A percentile compares a stretch with the other conserved stretches of the same genome.
Evolutionary conservation across 2,329 filamentous ascomycete genomes (phyloP).

Genomic region (Trichoderma sp.): DNA sequence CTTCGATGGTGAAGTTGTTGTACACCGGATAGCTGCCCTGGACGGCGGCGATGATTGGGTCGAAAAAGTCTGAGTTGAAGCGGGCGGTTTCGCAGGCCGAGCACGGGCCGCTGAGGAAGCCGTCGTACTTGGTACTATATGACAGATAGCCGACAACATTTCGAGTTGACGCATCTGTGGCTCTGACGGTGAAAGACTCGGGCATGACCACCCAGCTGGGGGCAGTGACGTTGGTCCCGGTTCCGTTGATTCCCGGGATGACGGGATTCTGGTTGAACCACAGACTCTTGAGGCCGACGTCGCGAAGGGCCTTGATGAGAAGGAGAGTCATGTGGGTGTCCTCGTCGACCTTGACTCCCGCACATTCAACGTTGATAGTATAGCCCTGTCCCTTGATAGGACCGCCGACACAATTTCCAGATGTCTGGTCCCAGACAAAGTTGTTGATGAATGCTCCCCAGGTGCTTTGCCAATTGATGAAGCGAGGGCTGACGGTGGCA

Average conservation of each 20-base stretch:
- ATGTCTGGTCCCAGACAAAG: slow-evolving; percentile 45
- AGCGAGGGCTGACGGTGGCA: slow-evolving; percentile 43
- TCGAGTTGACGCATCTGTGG: slow-evolving; percentile 40
- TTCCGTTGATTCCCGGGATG: slow-evolving; percentile 40
- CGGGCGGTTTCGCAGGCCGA: slow-evolving; percentile 42
- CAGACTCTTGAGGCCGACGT: slow-evolving; percentile 44
- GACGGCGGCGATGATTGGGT: slow-evolving; percentile 44
- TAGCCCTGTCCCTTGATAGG: slow-evolving; percentile 42
- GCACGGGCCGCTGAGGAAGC: slow-evolving; percentile 43
- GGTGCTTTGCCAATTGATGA: slow-evolving; percentile 45
- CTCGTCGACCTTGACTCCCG: slow-evolving; percentile 43
- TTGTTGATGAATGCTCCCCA: slow-evolving; percentile 46
- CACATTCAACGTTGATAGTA: slow-evolving; percentile 44
- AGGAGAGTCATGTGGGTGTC: slow-evolving; percentile 47
- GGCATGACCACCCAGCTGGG: slow-evolving; percentile 46
- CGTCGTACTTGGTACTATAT: slow-evolving; percentile 45
- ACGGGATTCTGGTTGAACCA: slow-evolving; percentile 47
- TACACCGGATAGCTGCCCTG: slow-evolving; percentile 45
- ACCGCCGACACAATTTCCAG: slow-evolving; percentile 41
- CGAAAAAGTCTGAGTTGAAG: slow-evolving; percentile 44
- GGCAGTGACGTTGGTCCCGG: slow-evolving; percentile 36
- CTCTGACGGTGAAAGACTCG: slow-evolving; percentile 42
- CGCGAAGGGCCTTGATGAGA: slow-evolving; percentile 44
- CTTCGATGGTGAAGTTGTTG: slow-evolving; percentile 44
- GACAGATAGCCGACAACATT: slow-evolving; percentile 41